Evolutionary conservation across 129 eudicot genomes (phyloP), one percentile per base, ranked within the genome.

Genomic region (Arctium lappa): DNA sequence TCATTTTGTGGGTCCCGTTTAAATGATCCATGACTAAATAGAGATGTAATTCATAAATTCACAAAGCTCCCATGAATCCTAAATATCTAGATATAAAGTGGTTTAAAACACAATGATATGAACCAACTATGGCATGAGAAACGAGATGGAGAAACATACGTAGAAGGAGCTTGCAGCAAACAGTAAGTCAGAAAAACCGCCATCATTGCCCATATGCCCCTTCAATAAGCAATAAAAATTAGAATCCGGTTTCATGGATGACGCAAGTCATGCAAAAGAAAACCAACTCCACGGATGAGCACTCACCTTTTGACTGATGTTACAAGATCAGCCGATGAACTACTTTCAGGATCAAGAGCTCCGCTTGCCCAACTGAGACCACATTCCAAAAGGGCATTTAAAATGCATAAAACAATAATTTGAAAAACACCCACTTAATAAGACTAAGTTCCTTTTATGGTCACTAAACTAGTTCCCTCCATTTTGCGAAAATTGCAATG

Each of bases 161-260:
- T 93, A 3, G 98, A 93, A 80, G 99, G 99, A 81, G 99, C 99
- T 90, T 96, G 99, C 77, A 96, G 87, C 94, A 96, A 89, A 79
- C 97, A 89, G 74, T 96, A 96, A 65, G 97, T 75, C 86, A 96
- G 93, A 83, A 89, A 91, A 81, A 96, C 98, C 0, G 98, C 97
- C 60, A 96, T 84, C 99, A 93, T 96, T 80, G 99, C 98, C 97
- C 99, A 96, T 75, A 93, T 81, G 53, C 99, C 99, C 95, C 99
- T 96, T 85, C 22, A 77, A 86, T 78, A 84, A 34, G 60, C 74
- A 83, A 72, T 5, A 65, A 44, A 31, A 48, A 66, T 39, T 79
- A 84, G 68, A 30, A 65, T 70, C 13, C 8, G 4, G 12, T 38
- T 72, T 39, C 60, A 56, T 48, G 74, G 66, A 66, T 32, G 79